Conservation (phyloP, 345 rosid genomes). For the Eucalyptus pumila region DNA sequence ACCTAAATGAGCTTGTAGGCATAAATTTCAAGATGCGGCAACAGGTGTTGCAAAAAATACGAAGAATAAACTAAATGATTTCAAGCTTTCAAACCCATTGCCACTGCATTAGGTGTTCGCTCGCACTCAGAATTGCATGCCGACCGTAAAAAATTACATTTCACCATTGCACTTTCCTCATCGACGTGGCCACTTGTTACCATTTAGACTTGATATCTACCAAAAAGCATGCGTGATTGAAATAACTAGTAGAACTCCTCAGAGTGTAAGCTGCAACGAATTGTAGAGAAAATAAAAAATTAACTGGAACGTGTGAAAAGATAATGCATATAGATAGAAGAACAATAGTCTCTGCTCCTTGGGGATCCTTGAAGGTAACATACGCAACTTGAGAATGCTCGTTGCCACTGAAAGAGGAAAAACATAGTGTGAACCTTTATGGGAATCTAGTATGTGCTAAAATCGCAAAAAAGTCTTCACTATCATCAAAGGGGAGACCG, state of each 20-base stretch:
- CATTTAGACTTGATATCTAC: neutral
- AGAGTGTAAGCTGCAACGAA: neutral
- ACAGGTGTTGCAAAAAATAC: neutral
- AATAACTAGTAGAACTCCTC: neutral
- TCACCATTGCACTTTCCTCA: neutral
- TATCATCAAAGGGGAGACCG: no score
- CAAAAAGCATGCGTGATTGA: neutral
- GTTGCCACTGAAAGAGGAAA: constrained; percentile 16
- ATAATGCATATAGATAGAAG: constrained; percentile 50
- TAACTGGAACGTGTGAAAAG: neutral
- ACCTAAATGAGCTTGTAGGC: neutral
- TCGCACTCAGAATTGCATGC: neutral
- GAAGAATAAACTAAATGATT: neutral
- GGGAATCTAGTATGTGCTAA: neutral
- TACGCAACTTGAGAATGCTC: constrained; percentile 60
- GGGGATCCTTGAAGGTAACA: constrained; percentile 86
- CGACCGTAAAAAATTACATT: neutral
- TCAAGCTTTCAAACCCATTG: neutral
- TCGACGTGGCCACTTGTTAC: neutral
- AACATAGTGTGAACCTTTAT: neutral
- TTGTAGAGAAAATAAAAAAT: neutral
- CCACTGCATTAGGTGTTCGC: neutral
- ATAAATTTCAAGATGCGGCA: neutral
- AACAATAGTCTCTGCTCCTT: constrained; percentile 85
- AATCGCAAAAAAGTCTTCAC: neutral